Percentiles rank a stretch among this genome's conserved stretches.
Conservation (phyloP, 2,329 filamentous ascomycete species). For the Fusarium tuaranense region DNA sequence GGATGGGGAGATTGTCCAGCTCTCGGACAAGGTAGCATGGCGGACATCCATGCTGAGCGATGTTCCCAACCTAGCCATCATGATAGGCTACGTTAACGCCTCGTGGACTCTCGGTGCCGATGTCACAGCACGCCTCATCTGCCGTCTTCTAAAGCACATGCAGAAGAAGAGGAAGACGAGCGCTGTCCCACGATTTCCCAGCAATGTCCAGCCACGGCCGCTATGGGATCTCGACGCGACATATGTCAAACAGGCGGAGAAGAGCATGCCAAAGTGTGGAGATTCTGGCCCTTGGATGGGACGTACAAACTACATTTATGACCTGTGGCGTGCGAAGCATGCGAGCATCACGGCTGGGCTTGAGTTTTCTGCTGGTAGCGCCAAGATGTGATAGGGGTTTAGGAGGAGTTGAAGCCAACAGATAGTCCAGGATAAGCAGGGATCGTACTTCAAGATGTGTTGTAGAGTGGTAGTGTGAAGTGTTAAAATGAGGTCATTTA, state of each 20-base stretch:
- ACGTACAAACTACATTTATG: background rate
- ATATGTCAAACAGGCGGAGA: background rate
- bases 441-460: background rate
- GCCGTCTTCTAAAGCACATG: slow-evolving; percentile 54
- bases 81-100: slow-evolving; percentile 69
- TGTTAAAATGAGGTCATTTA: background rate
- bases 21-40: slow-evolving; percentile 64
- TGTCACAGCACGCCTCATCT: slow-evolving; percentile 58
- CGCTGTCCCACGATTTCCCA: background rate
- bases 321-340: background rate
- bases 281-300: background rate
- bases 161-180: slow-evolving; percentile 54
- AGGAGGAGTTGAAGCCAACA: background rate
- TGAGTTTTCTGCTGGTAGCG: background rate
- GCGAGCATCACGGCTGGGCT: background rate
- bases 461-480: background rate
- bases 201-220: background rate
- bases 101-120: slow-evolving; percentile 73
- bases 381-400: background rate
- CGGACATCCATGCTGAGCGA: slow-evolving; percentile 70
- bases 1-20: slow-evolving; percentile 59
- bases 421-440: background rate
- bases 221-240: background rate
- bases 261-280: background rate
- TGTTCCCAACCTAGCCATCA: slow-evolving; percentile 68